Base-by-base conservation (phyloP, 345 rosid species). In the Barbarea vulgaris region DNA sequence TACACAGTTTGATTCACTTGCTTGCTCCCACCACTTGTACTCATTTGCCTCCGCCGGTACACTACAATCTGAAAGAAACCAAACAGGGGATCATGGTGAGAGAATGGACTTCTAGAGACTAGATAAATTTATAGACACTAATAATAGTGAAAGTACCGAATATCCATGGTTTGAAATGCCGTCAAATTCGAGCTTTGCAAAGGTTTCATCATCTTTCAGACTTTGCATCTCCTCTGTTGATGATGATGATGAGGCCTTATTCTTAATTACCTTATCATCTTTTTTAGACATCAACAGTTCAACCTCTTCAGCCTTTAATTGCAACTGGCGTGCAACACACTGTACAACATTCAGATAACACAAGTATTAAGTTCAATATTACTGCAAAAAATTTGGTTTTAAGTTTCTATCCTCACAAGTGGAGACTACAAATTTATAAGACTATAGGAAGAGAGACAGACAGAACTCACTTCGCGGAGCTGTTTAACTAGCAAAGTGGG, bases 381-480 rank as follows among this genome's bases (percentile, higher is more conserved):
- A 65, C 9, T 33, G 78, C 41, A 30, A 64, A 8, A 25, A 0
- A 4, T 13, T 53, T 62, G 15, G 60, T 25, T 30, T 54, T 13
- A 17, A 31, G 46, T 54, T 41, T 37, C n/a, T 41, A 51, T 59
- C 58, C 33, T 30, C 58, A 59, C 65, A 60, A 71, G 64, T 60
- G 31, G 33, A 70, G 52, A 44, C 57, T 57, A 24, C 69, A 68
- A 72, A 25, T 9, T 69, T 69, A 70, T 73, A 36, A 31, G 12
- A 44, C 75, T 75, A 80, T 70, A 83, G 73, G 64, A 73, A 76
- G 57, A 46, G n/a, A 47, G 67, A 44, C 21, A 51, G 51, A 27
- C 57, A 69, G 65, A 63, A 80, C 88, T 89, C 75, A 93, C 97
- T 79, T 89, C 93, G 19, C 92, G 74, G 34, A 93, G 86, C 69